Conservation (phyloP, 345 rosid species). For the Carallia pectinifolia region DNA sequence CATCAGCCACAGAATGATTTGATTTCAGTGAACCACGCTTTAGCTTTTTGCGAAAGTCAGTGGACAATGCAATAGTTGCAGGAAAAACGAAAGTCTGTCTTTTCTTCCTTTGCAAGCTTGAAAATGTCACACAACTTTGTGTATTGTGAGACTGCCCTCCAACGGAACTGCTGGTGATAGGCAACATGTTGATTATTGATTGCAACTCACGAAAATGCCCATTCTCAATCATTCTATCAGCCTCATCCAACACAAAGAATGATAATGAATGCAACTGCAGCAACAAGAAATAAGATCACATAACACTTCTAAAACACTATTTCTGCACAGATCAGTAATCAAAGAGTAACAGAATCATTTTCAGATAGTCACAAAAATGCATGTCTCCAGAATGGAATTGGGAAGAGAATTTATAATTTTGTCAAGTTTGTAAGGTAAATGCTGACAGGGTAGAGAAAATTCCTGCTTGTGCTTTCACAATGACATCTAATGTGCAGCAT, state of each 20-base stretch:
- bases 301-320: not conserved
- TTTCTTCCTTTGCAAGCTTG: constrained; percentile 72
- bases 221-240: constrained; percentile 92
- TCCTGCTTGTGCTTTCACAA: not conserved
- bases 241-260: constrained; percentile 97
- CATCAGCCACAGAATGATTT: constrained; percentile 54
- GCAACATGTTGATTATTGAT: constrained; percentile 92
- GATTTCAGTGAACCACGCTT: constrained; percentile 61
- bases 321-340: not conserved
- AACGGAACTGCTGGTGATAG: constrained; percentile 40
- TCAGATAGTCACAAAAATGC: no score
- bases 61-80: constrained; percentile 87
- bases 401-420: no score
- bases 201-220: constrained; percentile 96
- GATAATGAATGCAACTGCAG: constrained; percentile 88
- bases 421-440: no score
- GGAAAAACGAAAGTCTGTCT: constrained; percentile 95
- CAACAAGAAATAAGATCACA: constrained; percentile 1
- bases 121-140: constrained; percentile 50
- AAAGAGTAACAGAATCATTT: no score
- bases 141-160: constrained; percentile 47
- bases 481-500: constrained; percentile 1
- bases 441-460: not conserved
- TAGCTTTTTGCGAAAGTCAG: constrained; percentile 92
- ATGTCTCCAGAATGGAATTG: no score